Evolutionary conservation across 73 alveolate species (phyloP).

Genomic region (Paramecium sexaurelia): DNA sequence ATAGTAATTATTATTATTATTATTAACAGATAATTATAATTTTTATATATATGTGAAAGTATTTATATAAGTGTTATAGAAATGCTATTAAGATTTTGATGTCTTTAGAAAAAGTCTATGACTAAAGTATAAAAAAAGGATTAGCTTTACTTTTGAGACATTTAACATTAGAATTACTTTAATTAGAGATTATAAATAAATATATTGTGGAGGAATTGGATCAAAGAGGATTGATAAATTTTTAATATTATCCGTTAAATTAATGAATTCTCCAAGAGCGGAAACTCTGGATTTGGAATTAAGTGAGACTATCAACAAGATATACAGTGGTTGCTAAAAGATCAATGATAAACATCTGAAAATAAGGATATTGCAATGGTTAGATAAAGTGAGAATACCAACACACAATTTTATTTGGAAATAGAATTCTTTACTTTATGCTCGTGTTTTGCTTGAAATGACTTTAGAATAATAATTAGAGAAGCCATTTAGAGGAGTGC

Average conservation of each 20-base stretch:
- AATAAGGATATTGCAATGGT: slow-evolving; percentile 3
- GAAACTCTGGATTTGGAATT: not conserved
- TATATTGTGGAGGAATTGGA: slow-evolving; percentile 20
- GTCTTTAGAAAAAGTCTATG: not conserved
- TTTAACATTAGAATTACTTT: not conserved
- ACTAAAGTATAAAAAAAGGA: not conserved
- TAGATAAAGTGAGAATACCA: slow-evolving; percentile 35
- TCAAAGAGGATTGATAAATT: slow-evolving; percentile 29
- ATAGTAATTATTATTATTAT: not conserved
- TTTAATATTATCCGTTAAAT: slow-evolving; percentile 34
- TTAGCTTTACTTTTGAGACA: not conserved
- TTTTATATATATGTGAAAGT: not conserved
- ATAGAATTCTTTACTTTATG: slow-evolving; percentile 88
- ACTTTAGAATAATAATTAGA: slow-evolving; percentile 77
- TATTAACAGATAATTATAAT: not conserved
- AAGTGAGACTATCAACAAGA: not conserved
- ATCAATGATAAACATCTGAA: slow-evolving; percentile 26
- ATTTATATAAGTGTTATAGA: not conserved
- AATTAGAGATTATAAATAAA: not conserved
- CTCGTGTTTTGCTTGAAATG: slow-evolving; percentile 82
- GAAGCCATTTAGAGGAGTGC: slow-evolving; percentile 88
- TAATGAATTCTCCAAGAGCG: slow-evolving; percentile 8
- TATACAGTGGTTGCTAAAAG: not conserved
- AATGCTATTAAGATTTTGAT: slow-evolving; percentile 15
- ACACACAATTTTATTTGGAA: slow-evolving; percentile 89